These are phyloP conservation scores for Colletotrichum australisinense DNA, from an alignment of 2,329 filamentous ascomycete genomes.

Conservation along the genomic window DNA sequence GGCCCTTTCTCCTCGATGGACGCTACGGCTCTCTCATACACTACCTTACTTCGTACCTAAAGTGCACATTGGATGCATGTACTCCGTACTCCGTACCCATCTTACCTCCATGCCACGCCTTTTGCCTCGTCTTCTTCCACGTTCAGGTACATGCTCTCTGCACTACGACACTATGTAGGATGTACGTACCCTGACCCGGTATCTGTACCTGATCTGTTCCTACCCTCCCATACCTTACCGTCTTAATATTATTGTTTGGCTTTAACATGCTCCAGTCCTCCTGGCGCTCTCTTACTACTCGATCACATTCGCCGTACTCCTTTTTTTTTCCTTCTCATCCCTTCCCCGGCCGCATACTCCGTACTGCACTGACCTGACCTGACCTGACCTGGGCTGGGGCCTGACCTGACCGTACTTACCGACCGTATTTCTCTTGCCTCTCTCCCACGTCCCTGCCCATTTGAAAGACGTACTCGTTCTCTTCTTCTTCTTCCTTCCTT, in stretches of 20 bases:
- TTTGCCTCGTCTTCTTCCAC: not conserved
- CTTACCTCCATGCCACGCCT: not conserved
- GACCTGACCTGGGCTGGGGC: conserved; percentile 30
- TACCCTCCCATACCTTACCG: conserved; percentile 27
- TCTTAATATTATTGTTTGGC: conserved; percentile 35
- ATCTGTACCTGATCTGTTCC: conserved; percentile 4
- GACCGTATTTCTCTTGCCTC: conserved; percentile 36
- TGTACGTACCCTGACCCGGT: not conserved
- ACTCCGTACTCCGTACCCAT: not conserved
- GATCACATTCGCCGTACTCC: not conserved
- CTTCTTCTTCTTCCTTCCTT: conserved; percentile 27
- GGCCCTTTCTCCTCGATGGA: conserved; percentile 1
- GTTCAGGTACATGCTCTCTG: not conserved
- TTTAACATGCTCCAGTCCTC: conserved; percentile 35
- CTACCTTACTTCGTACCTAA: not conserved
- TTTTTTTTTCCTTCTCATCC: conserved; percentile 26
- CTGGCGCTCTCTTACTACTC: not conserved
- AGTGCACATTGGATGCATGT: not conserved
- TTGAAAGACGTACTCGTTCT: conserved; percentile 15
- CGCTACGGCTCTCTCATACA: conserved; percentile 6
- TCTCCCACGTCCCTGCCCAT: conserved; percentile 26
- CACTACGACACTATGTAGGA: conserved; percentile 1
- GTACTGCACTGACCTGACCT: conserved; percentile 32
- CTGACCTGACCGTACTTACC: conserved; percentile 30
- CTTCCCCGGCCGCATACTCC: conserved; percentile 28